These are phyloP conservation scores for Parascedosporium putredinis DNA, from an alignment of 2,329 filamentous ascomycete species.

Conservation along the genomic window DNA sequence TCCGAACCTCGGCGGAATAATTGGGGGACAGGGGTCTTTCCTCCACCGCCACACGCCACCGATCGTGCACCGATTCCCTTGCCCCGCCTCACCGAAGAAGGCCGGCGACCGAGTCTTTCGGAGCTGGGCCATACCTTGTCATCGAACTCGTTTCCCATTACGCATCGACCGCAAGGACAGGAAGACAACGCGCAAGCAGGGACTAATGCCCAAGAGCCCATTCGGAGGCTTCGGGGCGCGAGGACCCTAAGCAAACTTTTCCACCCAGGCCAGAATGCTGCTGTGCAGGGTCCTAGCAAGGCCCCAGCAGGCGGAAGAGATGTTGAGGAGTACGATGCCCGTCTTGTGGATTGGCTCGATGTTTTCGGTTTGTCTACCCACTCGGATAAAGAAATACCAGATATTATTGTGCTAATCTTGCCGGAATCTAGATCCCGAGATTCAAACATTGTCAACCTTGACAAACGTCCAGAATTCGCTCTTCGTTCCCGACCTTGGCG, in stretches of 20 bases:
- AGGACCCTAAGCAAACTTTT: constrained; percentile 9
- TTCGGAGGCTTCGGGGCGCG: not conserved
- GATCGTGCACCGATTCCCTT: constrained; percentile 20
- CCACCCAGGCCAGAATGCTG: constrained; percentile 6
- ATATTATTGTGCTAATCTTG: constrained; percentile 4
- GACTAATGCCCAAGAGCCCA: not conserved
- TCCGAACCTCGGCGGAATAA: constrained; percentile 6
- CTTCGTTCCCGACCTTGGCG: constrained; percentile 73
- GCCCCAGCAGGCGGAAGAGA: not conserved
- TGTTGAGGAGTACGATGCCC: constrained; percentile 26
- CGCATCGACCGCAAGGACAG: constrained; percentile 17
- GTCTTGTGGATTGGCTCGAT: constrained; percentile 29
- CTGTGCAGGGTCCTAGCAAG: not conserved
- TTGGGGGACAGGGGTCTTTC: constrained; percentile 16
- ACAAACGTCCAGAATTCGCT: constrained; percentile 88
- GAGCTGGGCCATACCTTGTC: constrained; percentile 19
- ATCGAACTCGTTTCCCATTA: constrained; percentile 16
- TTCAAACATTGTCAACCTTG: constrained; percentile 70
- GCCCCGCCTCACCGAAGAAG: constrained; percentile 30
- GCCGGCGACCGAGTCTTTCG: constrained; percentile 22
- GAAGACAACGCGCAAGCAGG: constrained; percentile 3
- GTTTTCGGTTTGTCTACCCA: constrained; percentile 23
- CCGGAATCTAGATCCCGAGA: constrained; percentile 59
- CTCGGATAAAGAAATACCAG: not conserved
- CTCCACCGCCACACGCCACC: too few relatives aligned